Base-by-base conservation (phyloP, 192 early-diverging fungal genomes). In the Linnemannia exigua region DNA sequence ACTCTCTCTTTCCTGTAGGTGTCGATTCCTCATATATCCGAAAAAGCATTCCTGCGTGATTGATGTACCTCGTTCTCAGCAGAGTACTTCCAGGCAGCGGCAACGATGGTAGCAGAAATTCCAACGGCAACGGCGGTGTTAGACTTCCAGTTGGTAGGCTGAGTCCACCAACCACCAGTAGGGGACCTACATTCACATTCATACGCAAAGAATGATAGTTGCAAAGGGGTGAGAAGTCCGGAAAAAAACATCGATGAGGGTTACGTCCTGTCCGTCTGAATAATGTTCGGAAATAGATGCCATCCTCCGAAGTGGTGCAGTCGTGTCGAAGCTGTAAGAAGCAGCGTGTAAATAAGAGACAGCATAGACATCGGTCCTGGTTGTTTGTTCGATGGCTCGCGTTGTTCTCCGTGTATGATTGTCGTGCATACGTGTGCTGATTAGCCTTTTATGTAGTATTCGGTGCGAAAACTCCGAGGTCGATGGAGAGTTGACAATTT, bases 131-230 rank as follows among this genome's bases (percentile, higher is more conserved):
- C 83, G 52, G 80, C 76, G 8, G 88, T 89, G 85, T 89, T 89
- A 72, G 88, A 50, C 85, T 87, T 89, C 88, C 92, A 93, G 77
- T 89, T 84, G 47, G 85, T 88, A 28, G 93, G 93, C 85, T 93
- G 90, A 20, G 85, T 89, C 90, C 91, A 93, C 93, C 93, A 93
- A 33, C 93, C 93, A 71, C 93, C 93, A 20, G 93, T 66, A 51
- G 84, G 82, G 41, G 84, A 87, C 84, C 86, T 79, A 75, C 20
- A 38, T 38, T 17, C 16, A 63, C 38, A 51, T 19, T 38, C 47
- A 54, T 3, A 48, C 12, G 54, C 22, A 74, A 68, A 70, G 20
- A 38, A 33, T 22, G 33, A 73, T 33, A 48, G 28, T n/a, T n/a
- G n/a, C n/a, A n/a, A n/a, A n/a, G n/a, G n/a, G n/a, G n/a, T 44